A percentile compares a stretch with the other conserved stretches of the same genome.
Evolutionary conservation across 129 eudicot species (phyloP).

Genomic region (Heracleum sosnowskyi): DNA sequence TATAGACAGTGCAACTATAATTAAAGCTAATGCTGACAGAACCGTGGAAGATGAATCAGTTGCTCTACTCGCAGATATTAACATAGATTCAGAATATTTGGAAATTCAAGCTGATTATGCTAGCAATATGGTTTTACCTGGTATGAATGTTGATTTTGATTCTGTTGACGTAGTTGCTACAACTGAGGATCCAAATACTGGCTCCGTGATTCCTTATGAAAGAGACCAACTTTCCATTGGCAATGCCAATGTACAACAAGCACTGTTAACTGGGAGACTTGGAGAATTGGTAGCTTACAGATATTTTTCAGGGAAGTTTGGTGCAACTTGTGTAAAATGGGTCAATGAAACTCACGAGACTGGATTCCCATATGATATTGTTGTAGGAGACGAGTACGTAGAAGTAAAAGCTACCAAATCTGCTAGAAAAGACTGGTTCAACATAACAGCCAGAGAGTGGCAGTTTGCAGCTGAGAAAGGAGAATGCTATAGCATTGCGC

Average conservation of each 20-base stretch:
- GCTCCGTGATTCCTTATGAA: constrained; percentile 14
- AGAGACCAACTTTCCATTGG: constrained; percentile 32
- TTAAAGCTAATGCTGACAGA: constrained; percentile 21
- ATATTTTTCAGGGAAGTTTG: constrained; percentile 33
- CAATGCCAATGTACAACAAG: constrained; percentile 28
- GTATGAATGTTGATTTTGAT: constrained; percentile 9
- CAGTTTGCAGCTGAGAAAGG: constrained; percentile 83
- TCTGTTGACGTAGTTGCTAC: constrained; percentile 20
- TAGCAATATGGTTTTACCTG: constrained; percentile 9
- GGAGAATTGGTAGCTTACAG: constrained; percentile 73
- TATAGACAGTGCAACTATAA: background rate
- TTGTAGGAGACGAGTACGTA: constrained; percentile 44
- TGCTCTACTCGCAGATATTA: background rate
- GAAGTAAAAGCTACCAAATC: constrained; percentile 85
- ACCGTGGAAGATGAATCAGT: constrained; percentile 17
- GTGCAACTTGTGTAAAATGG: constrained; percentile 48
- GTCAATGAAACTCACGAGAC: constrained; percentile 61
- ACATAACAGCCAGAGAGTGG: constrained; percentile 74
- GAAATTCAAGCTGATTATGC: constrained; percentile 13
- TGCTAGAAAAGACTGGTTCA: constrained; percentile 62
- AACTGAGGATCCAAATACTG: constrained; percentile 15
- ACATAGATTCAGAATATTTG: constrained; percentile 11
- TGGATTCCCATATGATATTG: constrained; percentile 78
- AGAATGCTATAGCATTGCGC: constrained; percentile 66
- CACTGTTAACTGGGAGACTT: constrained; percentile 49